phyloP scores from a whole-genome alignment of 176 grass and related monocot genomes.

The Triticum turgidum region DNA sequence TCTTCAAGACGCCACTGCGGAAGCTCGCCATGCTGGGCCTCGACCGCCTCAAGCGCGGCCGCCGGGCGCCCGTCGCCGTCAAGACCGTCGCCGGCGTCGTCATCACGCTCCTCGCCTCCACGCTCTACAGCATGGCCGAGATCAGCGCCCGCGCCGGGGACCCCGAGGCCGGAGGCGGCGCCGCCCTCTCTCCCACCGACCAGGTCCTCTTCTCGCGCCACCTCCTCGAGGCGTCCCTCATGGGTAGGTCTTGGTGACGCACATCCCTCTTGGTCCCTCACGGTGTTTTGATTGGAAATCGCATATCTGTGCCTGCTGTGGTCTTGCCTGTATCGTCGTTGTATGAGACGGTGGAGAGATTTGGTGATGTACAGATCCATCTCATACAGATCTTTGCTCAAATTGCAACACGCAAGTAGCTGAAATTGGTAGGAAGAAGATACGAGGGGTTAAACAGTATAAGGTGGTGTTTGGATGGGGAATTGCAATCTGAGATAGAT shows the following conservation, averaged over 20 bases:
- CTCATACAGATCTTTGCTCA: not conserved
- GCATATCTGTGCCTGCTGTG: not conserved
- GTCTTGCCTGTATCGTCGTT: not conserved
- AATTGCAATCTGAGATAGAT: not conserved
- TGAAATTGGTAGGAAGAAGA: not conserved
- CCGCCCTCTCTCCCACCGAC: slow-evolving; percentile 69
- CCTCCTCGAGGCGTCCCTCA: slow-evolving; percentile 80
- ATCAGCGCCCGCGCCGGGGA: slow-evolving; percentile 52
- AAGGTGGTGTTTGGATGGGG: not conserved
- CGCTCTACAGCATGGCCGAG: slow-evolving; percentile 71
- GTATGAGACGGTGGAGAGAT: not conserved
- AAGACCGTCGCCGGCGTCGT: slow-evolving; percentile 81
- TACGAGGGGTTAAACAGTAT: not conserved
- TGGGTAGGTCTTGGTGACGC: slow-evolving; percentile 49
- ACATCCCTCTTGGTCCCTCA: not conserved
- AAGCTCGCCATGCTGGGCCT: slow-evolving; percentile 56
- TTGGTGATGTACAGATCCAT: not conserved
- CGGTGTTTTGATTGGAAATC: not conserved
- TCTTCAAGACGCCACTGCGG: slow-evolving; percentile 88
- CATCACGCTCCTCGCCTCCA: slow-evolving; percentile 52
- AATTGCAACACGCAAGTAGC: not conserved
- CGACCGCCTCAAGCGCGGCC: slow-evolving; percentile 84
- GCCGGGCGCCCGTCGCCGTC: slow-evolving; percentile 56
- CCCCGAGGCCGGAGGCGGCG: slow-evolving; percentile 28
- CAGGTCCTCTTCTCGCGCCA: slow-evolving; percentile 84